Evolutionary conservation across 495 filamentous ascomycete genomes (phyloP), one percentile per base, ranked within the genome.

Genomic region (Pseudotulostoma volvatum): DNA sequence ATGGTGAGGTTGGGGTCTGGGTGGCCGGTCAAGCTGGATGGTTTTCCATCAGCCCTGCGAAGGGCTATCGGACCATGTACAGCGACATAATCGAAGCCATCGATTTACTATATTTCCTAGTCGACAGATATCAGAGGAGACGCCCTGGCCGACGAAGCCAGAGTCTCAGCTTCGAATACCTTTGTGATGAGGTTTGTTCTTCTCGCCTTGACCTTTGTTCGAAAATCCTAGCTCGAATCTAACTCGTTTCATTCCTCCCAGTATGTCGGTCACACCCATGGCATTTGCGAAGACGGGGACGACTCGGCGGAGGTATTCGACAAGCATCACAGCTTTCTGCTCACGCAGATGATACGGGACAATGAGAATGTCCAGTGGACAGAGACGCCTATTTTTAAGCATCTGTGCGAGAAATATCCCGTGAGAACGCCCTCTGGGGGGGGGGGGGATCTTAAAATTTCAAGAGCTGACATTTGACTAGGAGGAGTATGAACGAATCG

Each of bases 21-120:
- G 79, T 81, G 20, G 71, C 74, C 23, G 83, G 84, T 34, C 56
- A 64, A 41, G 73, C 78, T n/a, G 84, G 81, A 39, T 88, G 82
- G 81, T 88, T 75, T 55, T 70, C 77, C 51, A 71, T 90, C 18
- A 56, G 61, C 16, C 77, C 84, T 1, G 65, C 74, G 35, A 60
- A 62, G 33, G 52, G 60, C 2, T 93, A 82, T 54, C 55, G 63
- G 40, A 46, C 56, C 2, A 72, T 74, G 38, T 84, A 73, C 59
- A 61, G 71, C 37, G 60, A 71, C 9, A 81, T 86, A 60, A 64
- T 68, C 18, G 74, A 84, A 56, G 79, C 76, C 1, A 70, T 84
- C 19, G 68, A 70, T 36, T 54, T 85, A 42, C 67, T 85, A 9
- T 85, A 84, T 56, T 76, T 75, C 44, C 48, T 83, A 21, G 65